Evolutionary conservation across 306 rosid species (phyloP), one percentile per base, ranked within the genome.

Genomic region (Vachellia collinsii): DNA sequence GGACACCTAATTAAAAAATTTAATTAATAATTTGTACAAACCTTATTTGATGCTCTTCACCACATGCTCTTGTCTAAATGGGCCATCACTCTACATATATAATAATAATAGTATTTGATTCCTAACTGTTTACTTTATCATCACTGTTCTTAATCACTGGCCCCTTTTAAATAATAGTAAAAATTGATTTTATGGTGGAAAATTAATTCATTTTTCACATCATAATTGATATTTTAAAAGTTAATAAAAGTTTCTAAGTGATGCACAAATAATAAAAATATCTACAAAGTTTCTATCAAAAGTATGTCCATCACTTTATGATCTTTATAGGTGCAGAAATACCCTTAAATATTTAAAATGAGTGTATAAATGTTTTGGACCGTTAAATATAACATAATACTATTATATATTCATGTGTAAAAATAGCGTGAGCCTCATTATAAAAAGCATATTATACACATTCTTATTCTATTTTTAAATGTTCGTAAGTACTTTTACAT

Each of bases 11-110:
- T 37, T 73, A 54, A 53, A 72, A 29, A 9, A 37, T 39, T 44
- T 17, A 67, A 23, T 74, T 22, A 79, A 67, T 74, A 72, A 53
- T 8, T 37, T 58, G 8, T 25, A 23, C 20, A 58, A 78, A 47
- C 64, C 80, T 17, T 74, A 47, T 67, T 53, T 67, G 72, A 78
- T 83, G 83, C 86, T 58, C 77, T 74, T 36, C 70, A 38, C 58
- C 86, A 83, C 80, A 69, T 83, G 83, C 80, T 66, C 59, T 4
- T 73, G 86, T 74, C 76, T 72, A 72, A 19, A 65, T 37, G 76
- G 79, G 38, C 71, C 71, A 74, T 51, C 11, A 25, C n/a, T 59
- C 36, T 50, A 34, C 16, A 34, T 29, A 29, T n/a, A n/a, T n/a
- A n/a, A n/a, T n/a, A n/a, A n/a, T n/a, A n/a, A n/a, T 29, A 61